Conservation (phyloP, 192 early-diverging fungal species). For the Coemansia sp. region DNA sequence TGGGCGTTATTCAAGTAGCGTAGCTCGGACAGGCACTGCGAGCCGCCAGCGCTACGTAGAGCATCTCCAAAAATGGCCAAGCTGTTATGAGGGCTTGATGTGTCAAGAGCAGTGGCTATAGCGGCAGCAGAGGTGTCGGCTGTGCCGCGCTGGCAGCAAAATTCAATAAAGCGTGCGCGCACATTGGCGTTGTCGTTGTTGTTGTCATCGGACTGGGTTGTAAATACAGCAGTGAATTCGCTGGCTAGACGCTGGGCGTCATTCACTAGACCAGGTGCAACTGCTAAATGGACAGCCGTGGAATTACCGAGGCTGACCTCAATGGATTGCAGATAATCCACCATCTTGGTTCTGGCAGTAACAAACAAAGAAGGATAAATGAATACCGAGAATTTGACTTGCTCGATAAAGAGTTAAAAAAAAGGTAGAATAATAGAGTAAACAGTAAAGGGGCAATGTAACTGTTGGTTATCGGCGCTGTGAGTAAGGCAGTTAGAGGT, state of each 20-base stretch:
- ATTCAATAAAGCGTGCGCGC: conserved; percentile 15
- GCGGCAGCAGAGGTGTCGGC: background rate
- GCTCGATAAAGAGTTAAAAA: background rate
- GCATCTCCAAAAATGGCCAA: conserved; percentile 90
- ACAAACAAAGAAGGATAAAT: background rate
- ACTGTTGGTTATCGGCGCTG: background rate
- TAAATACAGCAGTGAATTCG: conserved; percentile 5
- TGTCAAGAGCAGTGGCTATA: background rate
- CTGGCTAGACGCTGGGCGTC: conserved; percentile 2
- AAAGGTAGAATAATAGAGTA: background rate
- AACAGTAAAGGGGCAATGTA: background rate
- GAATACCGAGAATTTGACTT: background rate
- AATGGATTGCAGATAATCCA: conserved; percentile 5
- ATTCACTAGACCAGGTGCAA: background rate
- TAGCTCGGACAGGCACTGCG: conserved; percentile 72
- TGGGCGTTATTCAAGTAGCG: conserved; percentile 65
- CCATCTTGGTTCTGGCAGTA: background rate
- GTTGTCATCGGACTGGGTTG: background rate
- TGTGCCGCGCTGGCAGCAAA: background rate
- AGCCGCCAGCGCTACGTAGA: conserved; percentile 63
- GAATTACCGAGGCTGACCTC: background rate
- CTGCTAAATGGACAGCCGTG: background rate
- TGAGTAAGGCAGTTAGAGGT: background rate
- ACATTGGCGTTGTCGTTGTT: background rate
- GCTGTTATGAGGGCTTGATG: background rate